Evolutionary conservation across 2,329 filamentous ascomycete species (phyloP), one percentile per base, ranked within the genome.

Genomic region (Ceratocystis ficicola): DNA sequence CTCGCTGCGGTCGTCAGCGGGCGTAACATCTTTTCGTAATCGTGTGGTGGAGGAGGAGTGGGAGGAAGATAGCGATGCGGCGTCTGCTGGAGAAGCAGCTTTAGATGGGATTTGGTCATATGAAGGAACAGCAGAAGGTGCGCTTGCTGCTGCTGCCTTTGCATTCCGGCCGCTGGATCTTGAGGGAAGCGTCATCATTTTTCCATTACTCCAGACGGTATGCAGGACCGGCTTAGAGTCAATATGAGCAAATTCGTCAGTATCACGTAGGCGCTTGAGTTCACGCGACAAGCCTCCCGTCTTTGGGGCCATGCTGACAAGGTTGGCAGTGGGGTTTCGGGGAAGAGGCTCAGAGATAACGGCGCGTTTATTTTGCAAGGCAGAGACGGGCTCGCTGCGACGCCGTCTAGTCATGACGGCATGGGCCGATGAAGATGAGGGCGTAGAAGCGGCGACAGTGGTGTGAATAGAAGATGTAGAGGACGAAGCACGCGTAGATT

Each of bases 201-300:
- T 86, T 66, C 84, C 84, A 69, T 86, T 86, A 70, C 81, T 82
- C 84, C 84, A 87, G 30, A 84, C 78, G 1, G 82, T 85, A 69
- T 82, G 78, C 6, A 81, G 55, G 3, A 86, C 79, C 4, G 83
- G 83, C 64, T 79, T 76, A 15, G 79, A 80, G 65, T 86, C 84
- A 25, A 86, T 80, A 60, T 81, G 79, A 0, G 80, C 76, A 68
- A 79, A 87, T 70, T 87, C 84, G 67, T 84, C 82, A 68, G 85
- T 82, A 74, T 88, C 81, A 74, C 81, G 78, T 64, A 90, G 73
- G 68, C 81, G 78, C 73, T 77, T 75, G 32, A 86, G 73, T 71
- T 88, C 86, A 67, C 85, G 82, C 44, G 80, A 75, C 69, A 83
- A 73, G 65, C 77, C 78, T 30, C 75, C 70, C 28, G 79, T 71